phyloP scores from a whole-genome alignment of 2,329 filamentous ascomycete genomes.

The Fusarium aywerte region DNA sequence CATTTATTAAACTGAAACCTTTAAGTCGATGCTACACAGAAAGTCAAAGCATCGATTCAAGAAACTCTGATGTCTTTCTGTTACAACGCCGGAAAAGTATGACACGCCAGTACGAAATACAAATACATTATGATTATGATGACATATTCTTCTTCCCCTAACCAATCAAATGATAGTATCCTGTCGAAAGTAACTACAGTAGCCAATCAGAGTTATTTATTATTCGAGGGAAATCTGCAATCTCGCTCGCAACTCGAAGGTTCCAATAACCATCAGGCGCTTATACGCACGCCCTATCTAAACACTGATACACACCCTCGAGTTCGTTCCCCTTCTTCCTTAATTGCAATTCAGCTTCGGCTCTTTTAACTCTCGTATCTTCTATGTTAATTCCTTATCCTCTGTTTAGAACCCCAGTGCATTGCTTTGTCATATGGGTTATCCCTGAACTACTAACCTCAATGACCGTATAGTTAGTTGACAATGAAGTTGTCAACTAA shows the following conservation, averaged over 20 bases:
- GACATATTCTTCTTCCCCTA: conserved; percentile 28
- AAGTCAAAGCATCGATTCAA: conserved; percentile 10
- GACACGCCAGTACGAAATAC: conserved; percentile 40
- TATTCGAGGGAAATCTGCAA: conserved; percentile 26
- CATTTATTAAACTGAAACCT: conserved; percentile 11
- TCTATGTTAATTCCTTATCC: neutral
- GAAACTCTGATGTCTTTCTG: neutral
- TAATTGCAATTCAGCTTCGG: neutral
- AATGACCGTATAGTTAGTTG: neutral
- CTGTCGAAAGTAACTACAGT: conserved; percentile 17
- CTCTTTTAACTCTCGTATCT: neutral
- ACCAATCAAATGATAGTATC: conserved; percentile 34
- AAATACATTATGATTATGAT: conserved; percentile 40
- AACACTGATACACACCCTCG: conserved; percentile 2
- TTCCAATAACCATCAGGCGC: conserved; percentile 26
- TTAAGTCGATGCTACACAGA: neutral
- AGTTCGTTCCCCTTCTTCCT: neutral
- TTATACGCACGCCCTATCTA: conserved; percentile 29
- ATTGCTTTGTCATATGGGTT: neutral
- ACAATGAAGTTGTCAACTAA: conserved; percentile 4
- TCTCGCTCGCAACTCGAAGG: conserved; percentile 38
- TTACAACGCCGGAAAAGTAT: conserved; percentile 17
- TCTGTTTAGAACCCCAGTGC: neutral
- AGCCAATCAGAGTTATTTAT: conserved; percentile 21
- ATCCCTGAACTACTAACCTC: conserved; percentile 3